Conservation (phyloP, 495 filamentous ascomycete species). For the Diplogelasinospora grovesii region DNA sequence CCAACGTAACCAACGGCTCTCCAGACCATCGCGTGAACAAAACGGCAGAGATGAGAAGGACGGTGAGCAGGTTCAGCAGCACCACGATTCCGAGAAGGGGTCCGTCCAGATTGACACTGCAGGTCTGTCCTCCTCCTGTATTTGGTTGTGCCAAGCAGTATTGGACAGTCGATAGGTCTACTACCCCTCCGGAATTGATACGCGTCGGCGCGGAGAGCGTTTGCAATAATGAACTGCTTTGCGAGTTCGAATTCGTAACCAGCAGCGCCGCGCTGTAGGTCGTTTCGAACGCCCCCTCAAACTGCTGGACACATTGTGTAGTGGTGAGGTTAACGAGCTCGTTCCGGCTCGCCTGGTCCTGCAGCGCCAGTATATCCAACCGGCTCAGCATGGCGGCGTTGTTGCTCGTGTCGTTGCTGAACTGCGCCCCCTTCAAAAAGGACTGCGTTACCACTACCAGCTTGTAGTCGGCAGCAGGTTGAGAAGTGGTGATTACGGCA, state of each 20-base stretch:
- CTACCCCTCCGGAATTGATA: constrained; percentile 8
- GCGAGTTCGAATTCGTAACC: constrained; percentile 21
- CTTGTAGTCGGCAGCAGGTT: constrained; percentile 26
- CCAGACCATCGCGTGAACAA: constrained; percentile 28
- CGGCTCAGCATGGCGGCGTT: constrained; percentile 26
- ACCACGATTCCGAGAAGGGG: constrained; percentile 33
- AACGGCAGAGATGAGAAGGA: constrained; percentile 27
- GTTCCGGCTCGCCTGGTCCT: constrained; percentile 20
- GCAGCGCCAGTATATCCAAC: constrained; percentile 29
- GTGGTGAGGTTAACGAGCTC: constrained; percentile 23
- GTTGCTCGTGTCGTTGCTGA: constrained; percentile 26
- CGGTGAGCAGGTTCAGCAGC: constrained; percentile 32
- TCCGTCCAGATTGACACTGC: constrained; percentile 34
- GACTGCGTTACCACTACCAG: constrained; percentile 31
- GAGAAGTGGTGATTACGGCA: constrained; percentile 37
- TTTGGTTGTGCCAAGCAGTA: constrained; percentile 31
- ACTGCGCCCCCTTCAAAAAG: constrained; percentile 30
- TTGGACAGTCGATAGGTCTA: constrained; percentile 17
- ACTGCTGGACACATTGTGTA: constrained; percentile 20
- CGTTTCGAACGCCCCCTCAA: constrained; percentile 24
- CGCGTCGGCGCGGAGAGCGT: constrained; percentile 13
- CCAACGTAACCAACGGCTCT: constrained; percentile 36
- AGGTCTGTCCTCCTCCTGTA: constrained; percentile 20
- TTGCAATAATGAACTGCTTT: constrained; percentile 25
- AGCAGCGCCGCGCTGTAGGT: constrained; percentile 30